A percentile compares a stretch with the other conserved stretches of the same genome.
phyloP scores from a whole-genome alignment of 441 rosid genomes.

The Jatropha podagrica region DNA sequence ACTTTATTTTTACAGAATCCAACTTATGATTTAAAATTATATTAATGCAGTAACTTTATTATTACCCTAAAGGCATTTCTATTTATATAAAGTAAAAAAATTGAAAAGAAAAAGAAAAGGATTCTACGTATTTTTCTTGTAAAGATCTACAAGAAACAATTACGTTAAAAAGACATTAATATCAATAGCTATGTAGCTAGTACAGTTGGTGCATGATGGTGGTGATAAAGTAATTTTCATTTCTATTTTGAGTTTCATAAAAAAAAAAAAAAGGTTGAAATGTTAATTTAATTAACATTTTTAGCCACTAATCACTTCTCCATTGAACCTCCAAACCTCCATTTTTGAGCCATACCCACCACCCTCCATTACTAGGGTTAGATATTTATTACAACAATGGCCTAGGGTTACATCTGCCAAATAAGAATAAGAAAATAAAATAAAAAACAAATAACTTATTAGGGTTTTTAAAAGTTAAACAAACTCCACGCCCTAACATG shows the following conservation, averaged over 20 bases:
- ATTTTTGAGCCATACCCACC: neutral
- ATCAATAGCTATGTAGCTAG: constrained; percentile 1
- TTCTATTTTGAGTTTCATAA: neutral
- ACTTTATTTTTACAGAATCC: too few species aligned
- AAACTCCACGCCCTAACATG: constrained; percentile 22
- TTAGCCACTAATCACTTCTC: too few species aligned
- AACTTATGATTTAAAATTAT: too few species aligned
- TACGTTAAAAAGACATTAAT: constrained; percentile 20
- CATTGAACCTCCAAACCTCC: too few species aligned
- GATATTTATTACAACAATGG: too few species aligned
- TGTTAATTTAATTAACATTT: too few species aligned
- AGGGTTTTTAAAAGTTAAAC: constrained; percentile 43
- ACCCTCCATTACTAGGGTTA: neutral
- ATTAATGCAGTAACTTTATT: too few species aligned
- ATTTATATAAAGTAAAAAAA: too few species aligned
- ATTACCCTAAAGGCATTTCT: too few species aligned
- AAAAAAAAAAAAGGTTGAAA: neutral
- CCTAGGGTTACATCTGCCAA: too few species aligned
- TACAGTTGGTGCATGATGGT: neutral
- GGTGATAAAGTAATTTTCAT: neutral
- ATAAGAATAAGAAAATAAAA: too few species aligned
- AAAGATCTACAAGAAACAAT: neutral
- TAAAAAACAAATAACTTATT: constrained; percentile 17
- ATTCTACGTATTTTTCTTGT: neutral
- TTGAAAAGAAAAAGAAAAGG: too few species aligned